phyloP scores from a whole-genome alignment of 1,139 yeast genomes.

The Geotrichum bryndzae region DNA sequence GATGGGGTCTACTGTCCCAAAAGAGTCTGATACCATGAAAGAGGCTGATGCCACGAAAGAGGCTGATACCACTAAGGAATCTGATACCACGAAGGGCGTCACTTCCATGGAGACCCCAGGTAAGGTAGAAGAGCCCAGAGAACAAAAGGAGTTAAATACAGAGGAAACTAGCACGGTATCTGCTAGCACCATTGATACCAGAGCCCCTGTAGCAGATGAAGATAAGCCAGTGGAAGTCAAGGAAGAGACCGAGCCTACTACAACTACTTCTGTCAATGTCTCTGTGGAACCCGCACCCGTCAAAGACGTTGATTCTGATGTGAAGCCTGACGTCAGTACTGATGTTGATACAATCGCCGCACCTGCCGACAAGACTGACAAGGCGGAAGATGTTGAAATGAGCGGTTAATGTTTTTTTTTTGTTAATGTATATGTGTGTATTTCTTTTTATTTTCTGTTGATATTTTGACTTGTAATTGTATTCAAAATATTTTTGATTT shows the following conservation, averaged over 20 bases:
- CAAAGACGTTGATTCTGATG: conserved; percentile 1
- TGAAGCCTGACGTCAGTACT: background rate
- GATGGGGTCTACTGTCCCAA: no score
- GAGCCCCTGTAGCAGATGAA: background rate
- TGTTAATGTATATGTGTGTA: background rate
- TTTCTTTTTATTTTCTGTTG: background rate
- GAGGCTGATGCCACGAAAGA: no score
- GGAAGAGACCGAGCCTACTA: conserved; percentile 3
- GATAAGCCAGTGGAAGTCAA: background rate
- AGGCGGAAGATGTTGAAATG: background rate
- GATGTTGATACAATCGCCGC: background rate
- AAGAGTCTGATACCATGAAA: no score
- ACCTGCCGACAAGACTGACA: background rate
- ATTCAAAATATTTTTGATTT: background rate
- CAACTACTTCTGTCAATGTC: background rate
- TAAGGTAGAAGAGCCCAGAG: background rate
- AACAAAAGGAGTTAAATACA: background rate
- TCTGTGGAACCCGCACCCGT: background rate
- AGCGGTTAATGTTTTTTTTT: background rate
- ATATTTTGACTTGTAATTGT: background rate
- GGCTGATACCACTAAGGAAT: no score
- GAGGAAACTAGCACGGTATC: background rate
- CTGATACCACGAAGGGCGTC: no score
- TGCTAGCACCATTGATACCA: background rate
- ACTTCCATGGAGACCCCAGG: background rate